phyloP scores from a whole-genome alignment of 345 rosid genomes.

The Hibiscus mutabilis region DNA sequence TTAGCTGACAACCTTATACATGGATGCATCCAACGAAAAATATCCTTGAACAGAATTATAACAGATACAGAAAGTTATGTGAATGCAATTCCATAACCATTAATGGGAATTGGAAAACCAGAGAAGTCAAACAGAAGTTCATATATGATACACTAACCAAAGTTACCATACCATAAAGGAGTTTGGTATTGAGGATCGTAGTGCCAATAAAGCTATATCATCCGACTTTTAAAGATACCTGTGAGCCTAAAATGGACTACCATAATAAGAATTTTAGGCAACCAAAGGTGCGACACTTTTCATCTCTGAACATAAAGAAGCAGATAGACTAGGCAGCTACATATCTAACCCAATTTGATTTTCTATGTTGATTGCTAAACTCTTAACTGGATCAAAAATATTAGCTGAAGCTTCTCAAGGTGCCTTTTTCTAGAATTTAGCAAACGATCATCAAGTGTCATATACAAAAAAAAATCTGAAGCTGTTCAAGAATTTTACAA shows the following conservation, averaged over 20 bases:
- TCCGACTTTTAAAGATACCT: neutral
- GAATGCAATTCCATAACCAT: neutral
- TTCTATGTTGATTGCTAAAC: neutral
- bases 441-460: neutral
- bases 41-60: neutral
- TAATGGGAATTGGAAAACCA: neutral
- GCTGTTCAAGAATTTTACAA: neutral
- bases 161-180: neutral
- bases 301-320: neutral
- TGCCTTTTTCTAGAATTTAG: neutral
- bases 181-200: neutral
- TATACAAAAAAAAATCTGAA: neutral
- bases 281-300: neutral
- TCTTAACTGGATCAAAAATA: neutral
- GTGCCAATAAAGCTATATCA: neutral
- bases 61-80: neutral
- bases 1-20: neutral
- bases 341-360: neutral
- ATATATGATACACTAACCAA: neutral
- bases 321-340: neutral
- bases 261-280: neutral
- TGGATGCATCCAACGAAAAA: neutral
- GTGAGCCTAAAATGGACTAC: neutral
- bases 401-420: neutral
- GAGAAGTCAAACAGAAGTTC: neutral